Evolutionary conservation across 2,329 filamentous ascomycete genomes (phyloP).

Genomic region (Alternaria brassicicola): DNA sequence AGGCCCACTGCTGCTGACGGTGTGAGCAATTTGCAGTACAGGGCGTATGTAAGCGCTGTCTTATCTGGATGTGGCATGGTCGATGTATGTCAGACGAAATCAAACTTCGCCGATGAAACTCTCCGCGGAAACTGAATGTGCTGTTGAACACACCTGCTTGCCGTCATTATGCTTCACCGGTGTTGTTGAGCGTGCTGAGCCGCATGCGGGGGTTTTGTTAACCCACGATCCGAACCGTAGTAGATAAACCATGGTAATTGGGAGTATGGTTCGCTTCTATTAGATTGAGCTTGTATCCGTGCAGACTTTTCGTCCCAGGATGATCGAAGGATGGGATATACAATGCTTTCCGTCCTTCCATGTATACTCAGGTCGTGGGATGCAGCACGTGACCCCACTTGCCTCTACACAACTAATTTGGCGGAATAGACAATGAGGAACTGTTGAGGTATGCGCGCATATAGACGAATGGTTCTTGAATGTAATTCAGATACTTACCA

Average conservation of each 20-base stretch:
- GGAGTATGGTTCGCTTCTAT: not conserved
- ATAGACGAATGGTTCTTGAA: not conserved
- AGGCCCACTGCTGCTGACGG: not conserved
- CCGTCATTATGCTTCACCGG: not conserved
- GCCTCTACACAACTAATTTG: not conserved
- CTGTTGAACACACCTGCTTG: not conserved
- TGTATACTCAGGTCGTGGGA: not conserved
- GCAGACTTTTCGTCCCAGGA: not conserved
- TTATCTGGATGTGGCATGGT: not conserved
- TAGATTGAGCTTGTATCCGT: not conserved
- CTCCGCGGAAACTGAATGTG: not conserved
- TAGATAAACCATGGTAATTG: not conserved
- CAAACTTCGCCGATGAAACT: not conserved
- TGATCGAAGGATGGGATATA: not conserved
- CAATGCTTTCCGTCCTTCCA: not conserved
- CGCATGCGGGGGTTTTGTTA: not conserved
- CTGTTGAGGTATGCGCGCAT: not conserved
- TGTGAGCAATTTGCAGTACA: not conserved
- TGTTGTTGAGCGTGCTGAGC: not conserved
- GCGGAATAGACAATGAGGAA: not conserved
- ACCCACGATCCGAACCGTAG: constrained; percentile 2
- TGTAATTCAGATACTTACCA: not conserved
- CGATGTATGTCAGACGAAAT: constrained; percentile 4
- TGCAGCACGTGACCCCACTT: not conserved
- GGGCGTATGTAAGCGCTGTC: not conserved